A percentile compares a stretch with the other conserved stretches of the same genome.
Evolutionary conservation across 768 basidiomycete species (phyloP).

Genomic region (Tulasnella sp.): DNA sequence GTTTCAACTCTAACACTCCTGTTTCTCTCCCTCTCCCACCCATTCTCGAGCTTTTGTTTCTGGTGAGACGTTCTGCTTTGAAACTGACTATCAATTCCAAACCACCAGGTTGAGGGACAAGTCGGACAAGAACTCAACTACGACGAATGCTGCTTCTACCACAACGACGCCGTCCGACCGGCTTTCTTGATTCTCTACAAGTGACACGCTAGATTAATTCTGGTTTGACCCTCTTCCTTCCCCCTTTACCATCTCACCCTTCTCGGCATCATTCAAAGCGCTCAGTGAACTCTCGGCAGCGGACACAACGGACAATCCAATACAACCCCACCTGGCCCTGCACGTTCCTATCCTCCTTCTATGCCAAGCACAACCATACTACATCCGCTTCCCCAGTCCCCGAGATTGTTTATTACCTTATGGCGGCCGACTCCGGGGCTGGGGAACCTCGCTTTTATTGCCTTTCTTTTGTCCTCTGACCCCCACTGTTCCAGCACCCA

Average conservation of each 20-base stretch:
- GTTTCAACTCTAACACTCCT: background rate
- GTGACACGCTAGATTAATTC: background rate
- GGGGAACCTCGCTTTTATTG: background rate
- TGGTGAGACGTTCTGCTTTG: too few relatives aligned
- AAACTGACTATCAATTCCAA: too few relatives aligned
- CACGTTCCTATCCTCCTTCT: background rate
- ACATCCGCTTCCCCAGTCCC: background rate
- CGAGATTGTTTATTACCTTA: background rate
- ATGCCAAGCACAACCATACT: background rate
- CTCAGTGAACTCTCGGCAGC: too few relatives aligned
- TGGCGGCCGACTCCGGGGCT: slow-evolving; percentile 4
- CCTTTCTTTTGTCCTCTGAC: background rate
- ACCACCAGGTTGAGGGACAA: slow-evolving; percentile 15
- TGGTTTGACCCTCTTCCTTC: background rate
- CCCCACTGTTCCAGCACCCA: background rate
- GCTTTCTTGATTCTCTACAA: slow-evolving; percentile 20
- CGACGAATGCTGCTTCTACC: slow-evolving; percentile 21
- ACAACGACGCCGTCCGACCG: slow-evolving; percentile 19
- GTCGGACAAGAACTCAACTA: slow-evolving; percentile 24
- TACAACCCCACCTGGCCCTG: background rate
- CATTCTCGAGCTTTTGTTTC: too few relatives aligned
- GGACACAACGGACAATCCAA: background rate
- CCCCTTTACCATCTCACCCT: background rate
- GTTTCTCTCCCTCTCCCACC: too few relatives aligned
- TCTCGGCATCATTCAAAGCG: background rate